These are phyloP conservation scores for Fistulinella prunicolor DNA, from an alignment of 768 basidiomycete species.

Conservation along the genomic window DNA sequence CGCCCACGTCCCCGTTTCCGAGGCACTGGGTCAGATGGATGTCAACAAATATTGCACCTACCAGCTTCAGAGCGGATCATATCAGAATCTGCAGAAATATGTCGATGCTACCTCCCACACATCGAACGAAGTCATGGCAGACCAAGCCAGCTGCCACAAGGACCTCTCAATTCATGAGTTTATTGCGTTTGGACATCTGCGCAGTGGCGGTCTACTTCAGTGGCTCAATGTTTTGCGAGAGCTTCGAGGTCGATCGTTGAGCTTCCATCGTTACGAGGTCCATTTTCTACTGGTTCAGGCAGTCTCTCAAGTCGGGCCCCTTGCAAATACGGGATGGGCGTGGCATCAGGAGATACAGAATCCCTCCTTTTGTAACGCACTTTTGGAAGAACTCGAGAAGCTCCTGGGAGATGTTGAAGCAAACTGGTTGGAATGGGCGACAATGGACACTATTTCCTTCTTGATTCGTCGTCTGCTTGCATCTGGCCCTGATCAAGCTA, in stretches of 20 bases:
- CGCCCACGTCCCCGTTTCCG: constrained; percentile 11
- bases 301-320: not conserved
- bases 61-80: constrained; percentile 12
- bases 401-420: not conserved
- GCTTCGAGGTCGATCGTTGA: not conserved
- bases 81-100: not conserved
- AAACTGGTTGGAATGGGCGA: constrained; percentile 4
- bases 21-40: constrained; percentile 11
- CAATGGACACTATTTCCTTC: constrained; percentile 1
- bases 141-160: not conserved
- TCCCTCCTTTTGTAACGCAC: constrained; percentile 7
- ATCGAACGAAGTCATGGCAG: not conserved
- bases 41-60: constrained; percentile 35
- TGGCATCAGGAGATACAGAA: constrained; percentile 15
- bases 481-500: not conserved
- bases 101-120: not conserved
- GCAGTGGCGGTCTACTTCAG: not conserved
- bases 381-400: constrained; percentile 1
- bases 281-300: not conserved
- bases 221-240: not conserved
- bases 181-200: not conserved
- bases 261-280: not conserved
- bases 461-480: not conserved
- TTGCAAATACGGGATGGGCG: not conserved
- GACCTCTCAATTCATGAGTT: not conserved